These are phyloP conservation scores for Lactarius tabidus DNA, from an alignment of 768 basidiomycete species.

Conservation along the genomic window DNA sequence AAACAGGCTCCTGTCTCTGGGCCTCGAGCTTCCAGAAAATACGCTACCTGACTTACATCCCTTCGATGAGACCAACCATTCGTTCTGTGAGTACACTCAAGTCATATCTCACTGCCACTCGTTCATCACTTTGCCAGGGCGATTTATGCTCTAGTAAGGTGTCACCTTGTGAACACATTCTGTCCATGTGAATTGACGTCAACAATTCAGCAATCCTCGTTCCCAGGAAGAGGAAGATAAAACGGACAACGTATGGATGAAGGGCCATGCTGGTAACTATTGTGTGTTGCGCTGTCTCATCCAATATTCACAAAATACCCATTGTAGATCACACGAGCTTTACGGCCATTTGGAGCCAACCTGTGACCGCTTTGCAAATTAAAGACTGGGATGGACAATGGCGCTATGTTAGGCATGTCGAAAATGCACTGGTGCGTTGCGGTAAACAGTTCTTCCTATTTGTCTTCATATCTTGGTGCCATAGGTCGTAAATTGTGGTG, in stretches of 20 bases:
- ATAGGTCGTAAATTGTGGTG: constrained; percentile 41
- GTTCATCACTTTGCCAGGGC: constrained; percentile 35
- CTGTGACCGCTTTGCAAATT: constrained; percentile 37
- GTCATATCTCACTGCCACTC: background rate
- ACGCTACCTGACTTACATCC: constrained; percentile 46
- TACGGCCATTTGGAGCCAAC: constrained; percentile 39
- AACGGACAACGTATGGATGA: constrained; percentile 36
- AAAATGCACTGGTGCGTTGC: constrained; percentile 34
- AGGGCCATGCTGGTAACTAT: constrained; percentile 36
- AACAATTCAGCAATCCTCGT: constrained; percentile 32
- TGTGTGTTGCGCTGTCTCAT: background rate
- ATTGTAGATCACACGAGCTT: constrained; percentile 34
- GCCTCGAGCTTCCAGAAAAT: constrained; percentile 53
- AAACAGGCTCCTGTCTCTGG: constrained; percentile 45
- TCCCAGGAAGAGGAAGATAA: constrained; percentile 33
- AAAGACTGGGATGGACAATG: constrained; percentile 35
- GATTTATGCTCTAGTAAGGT: constrained; percentile 64
- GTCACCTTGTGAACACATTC: background rate
- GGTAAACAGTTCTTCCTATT: background rate
- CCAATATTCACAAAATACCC: background rate
- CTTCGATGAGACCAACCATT: constrained; percentile 34
- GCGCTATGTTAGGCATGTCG: constrained; percentile 37
- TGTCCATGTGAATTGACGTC: background rate
- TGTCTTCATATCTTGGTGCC: background rate
- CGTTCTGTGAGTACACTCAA: constrained; percentile 18